These are phyloP conservation scores for Amaranthus cruentus DNA, from an alignment of 148 eudicot species.

Conservation along the genomic window DNA sequence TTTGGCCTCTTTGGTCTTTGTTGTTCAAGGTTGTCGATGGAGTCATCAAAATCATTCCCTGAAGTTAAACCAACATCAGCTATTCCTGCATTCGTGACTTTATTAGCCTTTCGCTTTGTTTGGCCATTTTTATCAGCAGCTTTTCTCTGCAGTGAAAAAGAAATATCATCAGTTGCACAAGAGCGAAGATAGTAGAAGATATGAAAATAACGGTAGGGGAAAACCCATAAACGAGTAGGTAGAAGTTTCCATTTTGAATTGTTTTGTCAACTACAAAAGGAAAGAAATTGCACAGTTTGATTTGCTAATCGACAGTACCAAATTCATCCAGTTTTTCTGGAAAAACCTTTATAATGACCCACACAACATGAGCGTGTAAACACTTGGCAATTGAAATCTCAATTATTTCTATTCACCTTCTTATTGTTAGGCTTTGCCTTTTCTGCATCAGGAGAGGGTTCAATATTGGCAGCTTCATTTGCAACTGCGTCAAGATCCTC, in stretches of 20 bases:
- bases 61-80: constrained; percentile 31
- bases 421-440: constrained; percentile 53
- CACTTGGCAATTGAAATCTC: no score
- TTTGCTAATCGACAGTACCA: background rate
- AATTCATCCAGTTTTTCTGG: background rate
- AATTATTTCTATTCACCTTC: constrained; percentile 38
- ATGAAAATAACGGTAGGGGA: background rate
- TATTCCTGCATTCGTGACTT: constrained; percentile 24
- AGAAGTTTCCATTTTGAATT: background rate
- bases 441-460: constrained; percentile 51
- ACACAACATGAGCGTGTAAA: background rate
- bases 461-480: constrained; percentile 40
- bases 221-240: background rate
- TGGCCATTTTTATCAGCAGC: constrained; percentile 50
- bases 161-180: constrained; percentile 1
- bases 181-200: background rate
- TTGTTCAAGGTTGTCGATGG: constrained; percentile 24
- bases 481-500: constrained; percentile 67
- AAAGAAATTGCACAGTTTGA: constrained; percentile 5
- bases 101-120: constrained; percentile 41
- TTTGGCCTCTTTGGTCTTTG: constrained; percentile 67
- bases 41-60: constrained; percentile 44
- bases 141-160: constrained; percentile 61
- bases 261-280: background rate
- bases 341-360: background rate